phyloP scores from a whole-genome alignment of 768 basidiomycete species.

The Collybiopsis confluens region DNA sequence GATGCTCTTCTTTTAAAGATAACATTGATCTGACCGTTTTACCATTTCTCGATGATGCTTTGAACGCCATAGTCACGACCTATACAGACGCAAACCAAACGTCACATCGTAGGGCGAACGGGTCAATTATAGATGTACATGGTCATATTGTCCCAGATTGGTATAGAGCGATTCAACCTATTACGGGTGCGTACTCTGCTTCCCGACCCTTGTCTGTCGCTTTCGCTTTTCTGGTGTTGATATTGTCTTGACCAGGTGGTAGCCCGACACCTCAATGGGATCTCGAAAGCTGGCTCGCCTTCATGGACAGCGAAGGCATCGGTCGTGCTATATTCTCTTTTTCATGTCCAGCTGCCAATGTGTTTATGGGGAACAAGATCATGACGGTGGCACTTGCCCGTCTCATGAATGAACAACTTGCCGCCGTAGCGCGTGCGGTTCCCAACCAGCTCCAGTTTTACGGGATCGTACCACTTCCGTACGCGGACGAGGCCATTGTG shows the following conservation, averaged over 20 bases:
- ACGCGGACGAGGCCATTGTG: conserved; percentile 25
- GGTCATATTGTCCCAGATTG: background rate
- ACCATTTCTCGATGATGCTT: no score
- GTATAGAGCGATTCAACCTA: background rate
- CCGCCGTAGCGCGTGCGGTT: conserved; percentile 25
- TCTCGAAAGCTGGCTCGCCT: conserved; percentile 20
- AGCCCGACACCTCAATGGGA: conserved; percentile 28
- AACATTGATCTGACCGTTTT: no score
- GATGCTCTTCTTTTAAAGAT: no score
- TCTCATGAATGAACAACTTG: conserved; percentile 31
- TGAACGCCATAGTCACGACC: no score
- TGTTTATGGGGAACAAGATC: conserved; percentile 21
- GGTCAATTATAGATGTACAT: background rate
- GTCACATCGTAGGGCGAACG: background rate
- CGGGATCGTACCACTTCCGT: conserved; percentile 31
- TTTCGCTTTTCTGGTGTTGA: no score
- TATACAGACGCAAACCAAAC: no score
- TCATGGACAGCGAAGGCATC: conserved; percentile 30
- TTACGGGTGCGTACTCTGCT: no score
- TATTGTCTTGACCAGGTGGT: no score
- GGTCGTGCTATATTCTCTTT: conserved; percentile 25
- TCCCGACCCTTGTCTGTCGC: no score
- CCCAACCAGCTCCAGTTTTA: conserved; percentile 28
- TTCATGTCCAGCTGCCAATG: conserved; percentile 29
- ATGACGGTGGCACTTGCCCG: conserved; percentile 30